A percentile compares a stretch with the other conserved stretches of the same genome.
Conservation (phyloP, 331 rosid species). For the Prunus yedoensis region DNA sequence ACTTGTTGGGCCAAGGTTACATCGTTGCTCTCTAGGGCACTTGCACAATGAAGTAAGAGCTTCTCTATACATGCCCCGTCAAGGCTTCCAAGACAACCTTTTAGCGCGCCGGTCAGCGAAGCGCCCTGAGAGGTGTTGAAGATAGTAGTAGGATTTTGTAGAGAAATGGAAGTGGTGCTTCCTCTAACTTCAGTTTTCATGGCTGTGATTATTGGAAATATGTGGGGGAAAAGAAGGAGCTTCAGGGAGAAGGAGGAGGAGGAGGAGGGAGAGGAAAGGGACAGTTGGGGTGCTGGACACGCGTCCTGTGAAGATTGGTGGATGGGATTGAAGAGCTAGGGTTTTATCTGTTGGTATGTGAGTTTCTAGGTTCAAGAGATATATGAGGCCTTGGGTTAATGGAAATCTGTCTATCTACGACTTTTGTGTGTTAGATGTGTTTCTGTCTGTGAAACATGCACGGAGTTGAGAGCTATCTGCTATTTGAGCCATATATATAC, state of each 20-base stretch:
- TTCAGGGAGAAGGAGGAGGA: not conserved
- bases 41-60: constrained; percentile 82
- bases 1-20: constrained; percentile 92
- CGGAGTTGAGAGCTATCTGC: not conserved
- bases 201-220: constrained; percentile 2
- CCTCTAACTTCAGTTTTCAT: constrained; percentile 76
- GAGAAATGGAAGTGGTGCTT: constrained; percentile 47
- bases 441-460: constrained; percentile 1
- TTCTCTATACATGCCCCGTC: constrained; percentile 91
- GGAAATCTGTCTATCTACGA: constrained; percentile 26
- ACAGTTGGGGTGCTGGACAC: constrained; percentile 17
- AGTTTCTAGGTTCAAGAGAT: constrained; percentile 9
- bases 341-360: constrained; percentile 22
- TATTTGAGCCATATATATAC: constrained; percentile 35
- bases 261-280: constrained; percentile 6
- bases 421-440: constrained; percentile 5
- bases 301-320: constrained; percentile 29
- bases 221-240: not conserved
- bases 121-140: constrained; percentile 47
- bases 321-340: constrained; percentile 35
- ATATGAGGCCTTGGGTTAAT: constrained; percentile 8
- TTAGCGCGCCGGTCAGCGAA: constrained; percentile 58
- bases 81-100: constrained; percentile 82
- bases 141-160: constrained; percentile 49
- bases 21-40: constrained; percentile 83